These are phyloP conservation scores for Sungouiozyma intestinalis DNA, from an alignment of 805 yeast species.

Conservation along the genomic window DNA sequence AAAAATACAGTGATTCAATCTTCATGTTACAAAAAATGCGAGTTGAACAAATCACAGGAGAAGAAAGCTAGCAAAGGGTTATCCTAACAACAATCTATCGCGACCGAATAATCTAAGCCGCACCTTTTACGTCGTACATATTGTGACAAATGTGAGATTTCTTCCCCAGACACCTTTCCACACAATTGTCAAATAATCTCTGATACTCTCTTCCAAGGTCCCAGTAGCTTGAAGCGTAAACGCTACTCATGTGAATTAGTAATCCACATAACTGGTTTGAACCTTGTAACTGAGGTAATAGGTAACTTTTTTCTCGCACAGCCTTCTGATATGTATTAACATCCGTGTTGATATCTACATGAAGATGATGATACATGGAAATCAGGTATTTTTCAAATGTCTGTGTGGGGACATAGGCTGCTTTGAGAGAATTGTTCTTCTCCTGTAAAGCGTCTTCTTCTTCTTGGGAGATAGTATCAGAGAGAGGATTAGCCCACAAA, in stretches of 20 bases:
- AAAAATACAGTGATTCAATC: too few species aligned
- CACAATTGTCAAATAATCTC: slow-evolving; percentile 42
- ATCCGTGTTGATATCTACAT: slow-evolving; percentile 26
- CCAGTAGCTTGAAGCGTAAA: slow-evolving; percentile 38
- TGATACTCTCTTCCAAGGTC: slow-evolving; percentile 49
- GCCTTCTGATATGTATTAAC: slow-evolving; percentile 33
- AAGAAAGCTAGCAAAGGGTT: too few species aligned
- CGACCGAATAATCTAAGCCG: too few species aligned
- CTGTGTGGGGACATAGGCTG: slow-evolving; percentile 30
- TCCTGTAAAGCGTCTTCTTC: background rate
- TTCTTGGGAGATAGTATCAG: background rate
- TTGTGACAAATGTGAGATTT: slow-evolving; percentile 36
- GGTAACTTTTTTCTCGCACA: slow-evolving; percentile 33
- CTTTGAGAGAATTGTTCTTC: slow-evolving; percentile 5
- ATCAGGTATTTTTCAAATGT: slow-evolving; percentile 41
- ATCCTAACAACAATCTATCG: too few species aligned
- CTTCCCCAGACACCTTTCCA: slow-evolving; percentile 43
- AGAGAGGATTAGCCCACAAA: slow-evolving; percentile 18
- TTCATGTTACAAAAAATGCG: too few species aligned
- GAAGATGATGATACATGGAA: slow-evolving; percentile 33
- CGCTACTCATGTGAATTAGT: slow-evolving; percentile 35
- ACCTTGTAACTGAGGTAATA: slow-evolving; percentile 31
- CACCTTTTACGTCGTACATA: slow-evolving; percentile 42
- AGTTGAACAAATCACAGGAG: too few species aligned
- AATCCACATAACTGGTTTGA: slow-evolving; percentile 48